phyloP scores from a whole-genome alignment of 768 basidiomycete genomes.

The Tulasnella calospora region DNA sequence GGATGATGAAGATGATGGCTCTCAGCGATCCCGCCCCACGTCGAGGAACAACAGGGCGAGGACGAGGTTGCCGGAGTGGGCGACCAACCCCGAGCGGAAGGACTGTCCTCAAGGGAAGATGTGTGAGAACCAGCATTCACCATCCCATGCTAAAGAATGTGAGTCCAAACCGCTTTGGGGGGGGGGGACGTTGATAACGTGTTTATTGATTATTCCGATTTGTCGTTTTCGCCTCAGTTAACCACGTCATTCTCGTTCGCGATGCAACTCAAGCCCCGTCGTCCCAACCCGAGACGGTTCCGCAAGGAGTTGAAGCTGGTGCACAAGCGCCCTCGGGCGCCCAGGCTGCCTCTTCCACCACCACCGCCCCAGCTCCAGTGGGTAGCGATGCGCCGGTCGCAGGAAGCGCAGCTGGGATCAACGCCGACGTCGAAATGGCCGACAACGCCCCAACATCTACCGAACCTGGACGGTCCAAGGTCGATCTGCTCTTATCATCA shows the following conservation, averaged over 20 bases:
- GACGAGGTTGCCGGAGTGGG: background rate
- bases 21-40: background rate
- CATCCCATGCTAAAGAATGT: constrained; percentile 13
- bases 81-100: background rate
- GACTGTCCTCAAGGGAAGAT: background rate
- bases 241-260: background rate
- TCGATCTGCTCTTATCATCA: background rate
- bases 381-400: background rate
- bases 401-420: background rate
- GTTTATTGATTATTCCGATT: background rate
- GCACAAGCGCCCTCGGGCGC: background rate
- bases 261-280: background rate
- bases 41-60: background rate
- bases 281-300: background rate
- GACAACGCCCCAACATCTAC: background rate
- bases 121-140: background rate
- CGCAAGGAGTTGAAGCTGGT: background rate
- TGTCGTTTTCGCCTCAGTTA: background rate
- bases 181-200: too few species aligned
- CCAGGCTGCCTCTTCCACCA: background rate
- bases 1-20: background rate
- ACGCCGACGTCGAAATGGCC: background rate
- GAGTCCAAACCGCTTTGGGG: background rate
- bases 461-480: background rate
- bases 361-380: too few species aligned